These are phyloP conservation scores for Oehlia diaphana DNA, from an alignment of 192 early-diverging fungal species.

Conservation along the genomic window DNA sequence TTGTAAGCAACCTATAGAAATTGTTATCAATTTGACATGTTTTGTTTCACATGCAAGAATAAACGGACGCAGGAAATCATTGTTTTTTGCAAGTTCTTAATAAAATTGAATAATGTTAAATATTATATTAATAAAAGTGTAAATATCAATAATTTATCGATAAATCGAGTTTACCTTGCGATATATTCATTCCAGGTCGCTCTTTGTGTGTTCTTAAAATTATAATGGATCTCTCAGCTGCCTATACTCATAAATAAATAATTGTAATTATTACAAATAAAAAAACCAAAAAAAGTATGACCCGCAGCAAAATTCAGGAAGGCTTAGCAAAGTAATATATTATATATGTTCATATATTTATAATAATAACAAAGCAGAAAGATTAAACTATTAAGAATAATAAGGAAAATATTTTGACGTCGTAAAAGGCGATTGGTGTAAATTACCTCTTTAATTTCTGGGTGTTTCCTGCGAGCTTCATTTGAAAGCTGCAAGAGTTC, in stretches of 20 bases:
- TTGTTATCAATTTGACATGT: constrained; percentile 76
- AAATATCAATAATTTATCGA: not conserved
- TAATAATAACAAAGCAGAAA: not conserved
- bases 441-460: constrained; percentile 92
- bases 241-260: constrained; percentile 44
- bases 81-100: constrained; percentile 69
- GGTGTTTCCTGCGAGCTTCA: constrained; percentile 86
- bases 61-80: constrained; percentile 84
- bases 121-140: not conserved
- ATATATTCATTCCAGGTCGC: constrained; percentile 41
- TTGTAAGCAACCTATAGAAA: constrained; percentile 83
- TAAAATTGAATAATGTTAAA: not conserved
- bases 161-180: constrained; percentile 41
- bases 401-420: not conserved
- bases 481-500: constrained; percentile 84
- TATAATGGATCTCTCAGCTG: constrained; percentile 63
- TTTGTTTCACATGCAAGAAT: constrained; percentile 82
- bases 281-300: not conserved
- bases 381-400: not conserved
- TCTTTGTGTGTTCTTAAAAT: constrained; percentile 62
- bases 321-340: not conserved
- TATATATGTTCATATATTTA: not conserved
- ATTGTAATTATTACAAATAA: not conserved
- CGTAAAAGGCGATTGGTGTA: not conserved
- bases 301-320: not conserved